Evolutionary conservation across 495 filamentous ascomycete genomes (phyloP).

Genomic region (Bathelium albidoporum): DNA sequence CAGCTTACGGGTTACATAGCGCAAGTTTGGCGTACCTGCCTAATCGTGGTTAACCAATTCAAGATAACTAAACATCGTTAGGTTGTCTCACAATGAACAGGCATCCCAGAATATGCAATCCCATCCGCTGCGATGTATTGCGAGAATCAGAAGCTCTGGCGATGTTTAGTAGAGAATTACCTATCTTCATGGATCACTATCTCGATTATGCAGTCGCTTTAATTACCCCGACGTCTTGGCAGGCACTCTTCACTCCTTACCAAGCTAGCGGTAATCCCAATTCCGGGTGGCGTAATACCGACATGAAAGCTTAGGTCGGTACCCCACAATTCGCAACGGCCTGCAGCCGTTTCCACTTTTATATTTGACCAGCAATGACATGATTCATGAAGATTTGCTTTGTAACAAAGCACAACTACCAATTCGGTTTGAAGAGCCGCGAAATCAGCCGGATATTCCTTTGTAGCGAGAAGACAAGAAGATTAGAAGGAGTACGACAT

Average conservation of each 20-base stretch:
- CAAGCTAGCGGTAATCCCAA: neutral
- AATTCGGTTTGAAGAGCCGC: too few relatives aligned
- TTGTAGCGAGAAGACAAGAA: too few relatives aligned
- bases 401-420: neutral
- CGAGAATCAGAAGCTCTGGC: neutral
- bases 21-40: too few relatives aligned
- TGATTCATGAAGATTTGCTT: neutral
- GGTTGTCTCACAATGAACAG: neutral
- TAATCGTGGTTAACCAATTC: neutral
- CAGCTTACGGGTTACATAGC: too few relatives aligned
- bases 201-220: too few relatives aligned
- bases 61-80: neutral
- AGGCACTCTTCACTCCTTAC: too few relatives aligned
- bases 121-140: neutral
- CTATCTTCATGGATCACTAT: too few relatives aligned
- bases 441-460: too few relatives aligned
- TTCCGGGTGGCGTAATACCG: neutral
- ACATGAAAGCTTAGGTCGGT: too few relatives aligned
- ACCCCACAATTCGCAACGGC: neutral
- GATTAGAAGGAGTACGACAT: too few relatives aligned
- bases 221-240: too few relatives aligned
- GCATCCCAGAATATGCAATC: neutral
- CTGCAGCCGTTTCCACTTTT: neutral
- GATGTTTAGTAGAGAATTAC: too few relatives aligned
- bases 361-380: neutral